phyloP scores from a whole-genome alignment of 2,329 filamentous ascomycete genomes.

The Pestalotiopsis sp. region DNA sequence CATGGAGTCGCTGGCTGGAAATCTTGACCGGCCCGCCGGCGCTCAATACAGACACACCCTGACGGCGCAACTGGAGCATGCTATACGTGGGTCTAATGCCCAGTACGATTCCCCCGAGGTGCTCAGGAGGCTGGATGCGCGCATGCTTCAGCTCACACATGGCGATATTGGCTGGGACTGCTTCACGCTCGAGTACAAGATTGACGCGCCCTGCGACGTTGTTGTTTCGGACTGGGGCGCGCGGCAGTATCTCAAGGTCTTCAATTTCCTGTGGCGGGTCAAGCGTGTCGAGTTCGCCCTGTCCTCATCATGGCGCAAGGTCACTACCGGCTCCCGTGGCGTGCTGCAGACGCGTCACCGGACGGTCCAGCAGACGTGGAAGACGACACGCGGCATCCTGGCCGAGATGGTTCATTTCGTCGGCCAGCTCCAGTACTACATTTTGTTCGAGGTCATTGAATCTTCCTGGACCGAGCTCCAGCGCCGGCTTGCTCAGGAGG shows the following conservation, averaged over 20 bases:
- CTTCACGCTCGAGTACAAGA: slow-evolving; percentile 98
- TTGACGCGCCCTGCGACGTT: slow-evolving; percentile 93
- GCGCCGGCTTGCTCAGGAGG: slow-evolving; percentile 76
- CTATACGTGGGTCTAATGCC: slow-evolving; percentile 93
- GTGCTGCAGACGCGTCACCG: slow-evolving; percentile 75
- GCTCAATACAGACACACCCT: slow-evolving; percentile 95
- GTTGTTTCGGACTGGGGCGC: slow-evolving; percentile 95
- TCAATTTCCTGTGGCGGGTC: slow-evolving; percentile 98
- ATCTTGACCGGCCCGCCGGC: slow-evolving; percentile 92
- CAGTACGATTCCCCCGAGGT: slow-evolving; percentile 95
- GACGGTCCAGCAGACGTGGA: slow-evolving; percentile 79
- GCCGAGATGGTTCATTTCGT: slow-evolving; percentile 99
- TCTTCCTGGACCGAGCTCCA: slow-evolving; percentile 92
- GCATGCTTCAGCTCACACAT: slow-evolving; percentile 94
- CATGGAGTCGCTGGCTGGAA: slow-evolving; percentile 93
- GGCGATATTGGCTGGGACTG: slow-evolving; percentile 99
- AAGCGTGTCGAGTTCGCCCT: slow-evolving; percentile 97
- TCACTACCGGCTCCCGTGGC: slow-evolving; percentile 92
- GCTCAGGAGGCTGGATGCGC: slow-evolving; percentile 86
- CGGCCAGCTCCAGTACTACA: slow-evolving; percentile 96
- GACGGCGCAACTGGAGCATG: slow-evolving; percentile 96
- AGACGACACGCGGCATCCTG: slow-evolving; percentile 80
- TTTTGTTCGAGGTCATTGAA: slow-evolving; percentile 97
- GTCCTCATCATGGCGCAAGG: slow-evolving; percentile 86
- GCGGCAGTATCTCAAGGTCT: slow-evolving; percentile 96